A percentile compares a stretch with the other conserved stretches of the same genome.
Evolutionary conservation across 345 rosid genomes (phyloP).

Genomic region (Balakata baccata): DNA sequence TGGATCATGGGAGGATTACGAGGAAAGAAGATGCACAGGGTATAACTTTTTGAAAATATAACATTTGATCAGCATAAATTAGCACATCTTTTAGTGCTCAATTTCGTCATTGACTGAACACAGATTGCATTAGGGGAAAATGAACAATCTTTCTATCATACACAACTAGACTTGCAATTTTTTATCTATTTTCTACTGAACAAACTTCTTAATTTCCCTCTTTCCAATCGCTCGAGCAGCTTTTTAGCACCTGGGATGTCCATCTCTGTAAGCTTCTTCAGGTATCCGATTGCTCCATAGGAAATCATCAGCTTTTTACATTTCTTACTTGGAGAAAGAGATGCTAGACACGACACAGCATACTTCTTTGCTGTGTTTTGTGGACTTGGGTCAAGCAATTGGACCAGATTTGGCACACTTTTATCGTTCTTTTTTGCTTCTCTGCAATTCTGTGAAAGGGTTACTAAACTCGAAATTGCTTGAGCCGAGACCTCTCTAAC

Average conservation of each 20-base stretch:
- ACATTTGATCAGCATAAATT: conserved; percentile 21
- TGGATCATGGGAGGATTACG: no score
- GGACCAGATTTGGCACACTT: conserved; percentile 75
- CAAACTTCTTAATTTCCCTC: conserved; percentile 67
- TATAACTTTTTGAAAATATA: conserved; percentile 16
- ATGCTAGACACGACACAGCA: conserved; percentile 58
- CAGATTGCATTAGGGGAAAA: conserved; percentile 16
- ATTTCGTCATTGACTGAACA: conserved; percentile 28
- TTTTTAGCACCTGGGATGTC: conserved; percentile 86
- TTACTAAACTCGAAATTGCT: conserved; percentile 63
- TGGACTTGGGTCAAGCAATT: conserved; percentile 78
- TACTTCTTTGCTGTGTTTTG: conserved; percentile 84
- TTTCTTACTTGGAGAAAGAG: conserved; percentile 76
- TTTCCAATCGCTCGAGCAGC: conserved; percentile 77
- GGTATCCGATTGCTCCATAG: conserved; percentile 87
- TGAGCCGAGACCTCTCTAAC: conserved; percentile 77
- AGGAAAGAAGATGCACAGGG: background rate
- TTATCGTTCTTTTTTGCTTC: conserved; percentile 66
- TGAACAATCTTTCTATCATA: conserved; percentile 8
- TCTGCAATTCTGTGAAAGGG: conserved; percentile 59
- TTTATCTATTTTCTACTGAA: conserved; percentile 55
- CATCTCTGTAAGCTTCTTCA: conserved; percentile 82
- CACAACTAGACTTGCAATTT: conserved; percentile 9
- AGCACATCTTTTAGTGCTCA: conserved; percentile 5
- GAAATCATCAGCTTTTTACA: conserved; percentile 93